A percentile compares a stretch with the other conserved stretches of the same genome.
These are phyloP conservation scores for Penicillium daleae DNA, from an alignment of 495 filamentous ascomycete species.

Conservation along the genomic window DNA sequence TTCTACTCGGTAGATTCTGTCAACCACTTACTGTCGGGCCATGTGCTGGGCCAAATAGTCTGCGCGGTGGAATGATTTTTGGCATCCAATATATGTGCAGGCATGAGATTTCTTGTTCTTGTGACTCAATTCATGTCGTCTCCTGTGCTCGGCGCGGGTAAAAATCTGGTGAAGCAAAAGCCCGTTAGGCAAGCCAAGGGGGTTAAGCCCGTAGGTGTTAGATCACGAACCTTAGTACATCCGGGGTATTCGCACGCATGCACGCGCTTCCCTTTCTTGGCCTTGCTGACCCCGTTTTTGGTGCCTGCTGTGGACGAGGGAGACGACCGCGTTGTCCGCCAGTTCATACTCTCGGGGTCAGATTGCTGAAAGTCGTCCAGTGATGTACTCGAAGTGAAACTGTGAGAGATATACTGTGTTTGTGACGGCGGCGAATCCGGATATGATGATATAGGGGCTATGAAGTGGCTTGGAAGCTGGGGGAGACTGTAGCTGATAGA, in stretches of 20 bases:
- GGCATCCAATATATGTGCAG: constrained; percentile 20
- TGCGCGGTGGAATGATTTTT: constrained; percentile 25
- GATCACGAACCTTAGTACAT: constrained; percentile 63
- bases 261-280: constrained; percentile 81
- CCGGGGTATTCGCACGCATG: constrained; percentile 65
- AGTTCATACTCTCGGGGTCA: not conserved
- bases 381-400: not conserved
- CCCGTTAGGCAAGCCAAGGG: constrained; percentile 59
- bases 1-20: not conserved
- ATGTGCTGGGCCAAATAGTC: constrained; percentile 28
- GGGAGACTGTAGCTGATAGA: constrained; percentile 13
- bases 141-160: constrained; percentile 76
- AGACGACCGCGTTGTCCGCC: constrained; percentile 19
- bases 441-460: constrained; percentile 5
- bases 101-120: constrained; percentile 17
- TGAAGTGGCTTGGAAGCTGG: constrained; percentile 7
- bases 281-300: constrained; percentile 75
- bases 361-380: not conserved
- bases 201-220: constrained; percentile 41
- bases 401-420: constrained; percentile 1
- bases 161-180: constrained; percentile 56
- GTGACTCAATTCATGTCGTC: constrained; percentile 26
- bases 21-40: constrained; percentile 19
- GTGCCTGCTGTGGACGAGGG: constrained; percentile 58
- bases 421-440: not conserved